Percentiles rank a stretch among this genome's conserved stretches.
phyloP scores from a whole-genome alignment of 805 yeast genomes.

The Saccharomycodes ludwigii region DNA sequence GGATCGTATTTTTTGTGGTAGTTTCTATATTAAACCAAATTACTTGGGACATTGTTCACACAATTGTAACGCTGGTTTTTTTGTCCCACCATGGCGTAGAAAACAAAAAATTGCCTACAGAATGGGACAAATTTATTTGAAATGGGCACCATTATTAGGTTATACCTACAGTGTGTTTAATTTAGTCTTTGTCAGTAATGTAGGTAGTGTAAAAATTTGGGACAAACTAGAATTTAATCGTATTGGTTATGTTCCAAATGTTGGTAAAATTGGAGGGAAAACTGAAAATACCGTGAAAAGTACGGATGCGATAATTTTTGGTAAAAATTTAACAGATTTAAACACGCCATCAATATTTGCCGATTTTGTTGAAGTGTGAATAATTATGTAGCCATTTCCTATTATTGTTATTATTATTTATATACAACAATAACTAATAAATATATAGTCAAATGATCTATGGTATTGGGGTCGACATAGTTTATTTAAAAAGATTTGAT shows the following conservation, averaged over 20 bases:
- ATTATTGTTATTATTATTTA: background rate
- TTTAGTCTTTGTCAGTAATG: constrained; percentile 71
- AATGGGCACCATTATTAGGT: constrained; percentile 68
- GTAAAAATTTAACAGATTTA: constrained; percentile 40
- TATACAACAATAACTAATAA: background rate
- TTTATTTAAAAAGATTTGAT: constrained; percentile 16
- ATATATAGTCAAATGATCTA: background rate
- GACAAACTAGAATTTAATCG: constrained; percentile 70
- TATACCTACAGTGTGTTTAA: constrained; percentile 78
- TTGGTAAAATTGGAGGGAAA: constrained; percentile 56
- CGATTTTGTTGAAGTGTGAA: no score
- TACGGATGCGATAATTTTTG: constrained; percentile 62
- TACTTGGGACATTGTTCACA: constrained; percentile 78
- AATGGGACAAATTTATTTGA: constrained; percentile 55
- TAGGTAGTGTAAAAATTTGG: constrained; percentile 71
- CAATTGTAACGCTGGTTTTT: constrained; percentile 78
- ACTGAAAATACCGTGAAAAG: constrained; percentile 32
- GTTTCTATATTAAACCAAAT: constrained; percentile 77
- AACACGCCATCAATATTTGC: background rate
- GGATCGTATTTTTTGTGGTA: constrained; percentile 47
- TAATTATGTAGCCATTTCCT: no score
- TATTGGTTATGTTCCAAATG: constrained; percentile 65
- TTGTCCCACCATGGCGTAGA: constrained; percentile 47
- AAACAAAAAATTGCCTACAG: constrained; percentile 59
- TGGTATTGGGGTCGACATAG: constrained; percentile 21